These are phyloP conservation scores for Pestalotiopsis sp. DNA, from an alignment of 2,329 filamentous ascomycete species.

Conservation along the genomic window DNA sequence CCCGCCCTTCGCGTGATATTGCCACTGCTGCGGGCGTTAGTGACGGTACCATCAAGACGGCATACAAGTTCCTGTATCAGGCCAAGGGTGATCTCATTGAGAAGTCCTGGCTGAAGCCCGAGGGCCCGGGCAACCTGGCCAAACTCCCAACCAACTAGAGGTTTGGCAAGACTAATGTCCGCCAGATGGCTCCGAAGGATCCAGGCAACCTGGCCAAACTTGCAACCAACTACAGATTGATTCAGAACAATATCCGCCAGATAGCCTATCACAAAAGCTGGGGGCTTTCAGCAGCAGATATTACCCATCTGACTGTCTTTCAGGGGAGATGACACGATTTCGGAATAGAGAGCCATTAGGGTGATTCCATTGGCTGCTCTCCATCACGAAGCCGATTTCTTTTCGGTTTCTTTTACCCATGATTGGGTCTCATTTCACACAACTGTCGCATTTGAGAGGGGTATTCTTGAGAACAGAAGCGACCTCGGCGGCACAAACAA, in stretches of 20 bases:
- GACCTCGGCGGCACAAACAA: neutral
- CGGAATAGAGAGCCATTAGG: constrained; percentile 6
- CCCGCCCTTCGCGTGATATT: constrained; percentile 84
- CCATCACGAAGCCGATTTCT: neutral
- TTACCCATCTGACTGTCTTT: neutral
- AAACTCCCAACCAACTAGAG: constrained; percentile 65
- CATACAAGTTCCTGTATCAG: constrained; percentile 85
- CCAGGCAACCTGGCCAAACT: too few species aligned
- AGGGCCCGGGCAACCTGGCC: constrained; percentile 70
- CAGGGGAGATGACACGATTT: neutral
- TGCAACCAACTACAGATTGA: neutral
- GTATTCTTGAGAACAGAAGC: constrained; percentile 17
- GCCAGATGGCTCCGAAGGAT: too few species aligned
- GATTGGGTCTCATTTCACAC: neutral
- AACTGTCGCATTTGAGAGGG: neutral
- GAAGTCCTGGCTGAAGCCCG: constrained; percentile 68
- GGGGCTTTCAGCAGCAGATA: neutral
- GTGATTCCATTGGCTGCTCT: constrained; percentile 12
- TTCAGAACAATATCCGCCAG: neutral
- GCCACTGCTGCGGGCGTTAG: constrained; percentile 84
- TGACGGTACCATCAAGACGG: constrained; percentile 94
- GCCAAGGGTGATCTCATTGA: constrained; percentile 76
- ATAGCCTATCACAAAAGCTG: too few species aligned
- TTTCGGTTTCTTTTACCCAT: neutral
- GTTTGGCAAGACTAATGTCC: neutral